A percentile compares a stretch with the other conserved stretches of the same genome.
phyloP scores from a whole-genome alignment of 2,329 filamentous ascomycete genomes.

The Apiospora pterosperma region DNA sequence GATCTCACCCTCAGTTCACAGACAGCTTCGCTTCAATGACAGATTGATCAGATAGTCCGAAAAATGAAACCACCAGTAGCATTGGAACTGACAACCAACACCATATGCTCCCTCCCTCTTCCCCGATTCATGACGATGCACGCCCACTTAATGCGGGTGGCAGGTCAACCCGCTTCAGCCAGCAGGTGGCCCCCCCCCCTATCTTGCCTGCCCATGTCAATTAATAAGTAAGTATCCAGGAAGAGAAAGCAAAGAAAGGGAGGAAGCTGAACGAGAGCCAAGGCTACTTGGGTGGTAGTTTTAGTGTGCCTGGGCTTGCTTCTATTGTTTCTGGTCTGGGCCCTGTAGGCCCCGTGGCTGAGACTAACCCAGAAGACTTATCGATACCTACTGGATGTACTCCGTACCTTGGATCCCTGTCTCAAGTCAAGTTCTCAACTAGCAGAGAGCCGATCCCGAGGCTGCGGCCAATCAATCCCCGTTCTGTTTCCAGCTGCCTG shows the following conservation, averaged over 20 bases:
- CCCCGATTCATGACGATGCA: constrained; percentile 5
- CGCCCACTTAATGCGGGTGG: constrained; percentile 9
- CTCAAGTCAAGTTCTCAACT: neutral
- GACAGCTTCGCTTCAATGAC: neutral
- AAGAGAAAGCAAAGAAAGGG: neutral
- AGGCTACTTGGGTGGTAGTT: too few relatives aligned
- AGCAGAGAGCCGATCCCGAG: neutral
- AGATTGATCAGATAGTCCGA: neutral
- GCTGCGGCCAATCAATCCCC: constrained; percentile 2
- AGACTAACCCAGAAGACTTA: too few relatives aligned
- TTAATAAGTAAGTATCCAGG: neutral
- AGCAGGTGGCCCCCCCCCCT: constrained; percentile 2
- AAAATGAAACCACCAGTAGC: neutral
- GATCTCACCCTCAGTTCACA: neutral
- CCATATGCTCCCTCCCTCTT: too few relatives aligned
- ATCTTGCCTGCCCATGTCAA: neutral
- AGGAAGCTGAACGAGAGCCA: neutral
- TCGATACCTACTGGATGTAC: neutral
- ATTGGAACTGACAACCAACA: neutral
- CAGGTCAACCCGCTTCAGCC: constrained; percentile 11
- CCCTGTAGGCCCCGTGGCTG: neutral
- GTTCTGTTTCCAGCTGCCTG: neutral
- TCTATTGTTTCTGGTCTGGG: too few relatives aligned
- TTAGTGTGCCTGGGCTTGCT: neutral
- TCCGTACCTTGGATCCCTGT: neutral